Percentiles rank a stretch among this genome's conserved stretches.
Conservation (phyloP, 2,329 filamentous ascomycete genomes). For the Fusarium illudens region DNA sequence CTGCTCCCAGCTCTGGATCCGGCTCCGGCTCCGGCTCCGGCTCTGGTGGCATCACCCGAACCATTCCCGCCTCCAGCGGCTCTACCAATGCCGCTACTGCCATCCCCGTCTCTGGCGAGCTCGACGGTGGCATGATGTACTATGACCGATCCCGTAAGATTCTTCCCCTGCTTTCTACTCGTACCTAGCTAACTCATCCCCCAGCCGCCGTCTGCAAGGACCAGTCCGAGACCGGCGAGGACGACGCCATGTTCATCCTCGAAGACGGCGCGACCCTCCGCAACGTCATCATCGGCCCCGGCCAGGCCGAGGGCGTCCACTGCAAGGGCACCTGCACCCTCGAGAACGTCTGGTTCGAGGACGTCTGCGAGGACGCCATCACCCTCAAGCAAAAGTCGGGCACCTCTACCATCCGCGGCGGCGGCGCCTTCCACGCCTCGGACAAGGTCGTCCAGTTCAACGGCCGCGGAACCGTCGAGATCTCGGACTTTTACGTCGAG, state of each 20-base stretch:
- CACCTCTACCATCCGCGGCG: constrained; percentile 52
- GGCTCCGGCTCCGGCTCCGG: constrained; percentile 11
- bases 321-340: constrained; percentile 56
- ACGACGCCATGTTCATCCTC: constrained; percentile 59
- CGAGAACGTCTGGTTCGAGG: constrained; percentile 52
- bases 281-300: constrained; percentile 62
- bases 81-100: constrained; percentile 26
- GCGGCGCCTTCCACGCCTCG: constrained; percentile 52
- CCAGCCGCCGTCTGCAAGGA: constrained; percentile 39
- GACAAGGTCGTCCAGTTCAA: constrained; percentile 57
- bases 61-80: constrained; percentile 32
- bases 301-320: constrained; percentile 60
- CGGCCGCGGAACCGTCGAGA: constrained; percentile 50
- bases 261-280: constrained; percentile 59
- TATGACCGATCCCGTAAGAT: constrained; percentile 37
- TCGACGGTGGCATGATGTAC: constrained; percentile 33
- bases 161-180: too few species aligned
- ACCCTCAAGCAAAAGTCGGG: constrained; percentile 51
- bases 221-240: constrained; percentile 41
- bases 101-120: constrained; percentile 31
- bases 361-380: constrained; percentile 50
- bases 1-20: not conserved
- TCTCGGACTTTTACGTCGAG: constrained; percentile 40
- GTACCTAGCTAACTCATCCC: not conserved
- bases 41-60: constrained; percentile 29